These are phyloP conservation scores for Plasmodium chabaudi DNA, from an alignment of 169 alveolate species.

Conservation along the genomic window DNA sequence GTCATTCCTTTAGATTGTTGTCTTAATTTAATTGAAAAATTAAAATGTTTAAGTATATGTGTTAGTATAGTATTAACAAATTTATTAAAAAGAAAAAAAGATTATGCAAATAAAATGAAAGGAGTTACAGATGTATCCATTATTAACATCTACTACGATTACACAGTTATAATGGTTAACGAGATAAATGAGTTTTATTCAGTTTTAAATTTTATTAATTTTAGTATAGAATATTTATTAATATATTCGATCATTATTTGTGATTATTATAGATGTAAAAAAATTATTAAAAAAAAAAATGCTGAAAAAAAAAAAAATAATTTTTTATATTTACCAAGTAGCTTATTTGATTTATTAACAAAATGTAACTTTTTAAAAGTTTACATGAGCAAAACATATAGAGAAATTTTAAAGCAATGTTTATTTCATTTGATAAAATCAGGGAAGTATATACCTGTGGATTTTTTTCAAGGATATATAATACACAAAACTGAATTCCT, in stretches of 20 bases:
- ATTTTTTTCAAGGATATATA: slow-evolving; percentile 75
- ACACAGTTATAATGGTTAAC: slow-evolving; percentile 18
- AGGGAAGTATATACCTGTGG: slow-evolving; percentile 65
- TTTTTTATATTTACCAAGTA: slow-evolving; percentile 46
- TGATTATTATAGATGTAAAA: slow-evolving; percentile 56
- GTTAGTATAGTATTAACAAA: slow-evolving; percentile 60
- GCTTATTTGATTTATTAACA: slow-evolving; percentile 35
- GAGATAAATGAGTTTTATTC: slow-evolving; percentile 61
- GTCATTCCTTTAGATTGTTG: slow-evolving; percentile 72
- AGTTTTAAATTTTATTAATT: slow-evolving; percentile 51
- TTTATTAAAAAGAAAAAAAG: slow-evolving; percentile 41
- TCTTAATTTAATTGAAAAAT: slow-evolving; percentile 58
- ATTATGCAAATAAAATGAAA: slow-evolving; percentile 35
- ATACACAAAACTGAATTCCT: slow-evolving; percentile 65
- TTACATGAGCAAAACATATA: slow-evolving; percentile 59
- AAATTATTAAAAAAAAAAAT: slow-evolving; percentile 29
- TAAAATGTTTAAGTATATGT: slow-evolving; percentile 68
- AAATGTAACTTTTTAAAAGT: slow-evolving; percentile 66
- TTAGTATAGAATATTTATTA: slow-evolving; percentile 64
- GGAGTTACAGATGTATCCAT: slow-evolving; percentile 20
- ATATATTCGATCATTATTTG: slow-evolving; percentile 57
- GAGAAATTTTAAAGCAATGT: slow-evolving; percentile 72
- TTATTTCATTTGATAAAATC: slow-evolving; percentile 29
- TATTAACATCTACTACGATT: slow-evolving; percentile 28
- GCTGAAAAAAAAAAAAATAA: slow-evolving; percentile 7